Evolutionary conservation across 352 stramenopile species (phyloP), one percentile per base, ranked within the genome.

Genomic region (Phytopythium litorale): DNA sequence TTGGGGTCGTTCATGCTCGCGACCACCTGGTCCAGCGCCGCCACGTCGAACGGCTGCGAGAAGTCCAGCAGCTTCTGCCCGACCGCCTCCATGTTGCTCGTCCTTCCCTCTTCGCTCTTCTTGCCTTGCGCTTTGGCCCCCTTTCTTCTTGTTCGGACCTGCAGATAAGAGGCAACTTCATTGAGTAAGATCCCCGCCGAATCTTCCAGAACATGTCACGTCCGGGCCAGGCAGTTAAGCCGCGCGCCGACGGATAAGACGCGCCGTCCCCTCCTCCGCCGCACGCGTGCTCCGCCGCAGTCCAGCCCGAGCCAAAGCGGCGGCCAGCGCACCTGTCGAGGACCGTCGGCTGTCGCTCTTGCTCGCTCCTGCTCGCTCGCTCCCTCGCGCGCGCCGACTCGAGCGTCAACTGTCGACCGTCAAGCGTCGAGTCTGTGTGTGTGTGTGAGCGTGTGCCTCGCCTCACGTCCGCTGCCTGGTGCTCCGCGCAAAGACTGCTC

Each of bases 21-120:
- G n/a, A 99, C 88, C 23, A 99, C 91, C 72, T 99, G 80, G 68
- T 99, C 97, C 53, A 99, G 81, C 52, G 98, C 76, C 28, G 81
- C 70, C 33, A 99, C 92, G 64, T 99, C 96, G 66, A 99, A 99
- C 40, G 91, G 90, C 76, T 97, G 83, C 60, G 85, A 97, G 45
- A 98, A 97, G 76, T 98, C 91, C 67, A 98, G 65, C 65, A 98
- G 75, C 75, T 96, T 94, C 64, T 93, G 84, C n/a, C 83, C 89
- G 48, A 96, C 78, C 49, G 84, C 87, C 73, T 98, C 90, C 89
- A 98, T 96, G 13, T 67, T 70, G 32, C 11, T 12, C 7, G 33
- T 38, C 1, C 7, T 33, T 15, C 54, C 46, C 6, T 35, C 32
- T 56, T 21, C 4, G 42, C 56, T 58, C 32, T 50, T 51, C 50